Evolutionary conservation across 148 eudicot genomes (phyloP).

Genomic region (Dianthus caryophyllus): DNA sequence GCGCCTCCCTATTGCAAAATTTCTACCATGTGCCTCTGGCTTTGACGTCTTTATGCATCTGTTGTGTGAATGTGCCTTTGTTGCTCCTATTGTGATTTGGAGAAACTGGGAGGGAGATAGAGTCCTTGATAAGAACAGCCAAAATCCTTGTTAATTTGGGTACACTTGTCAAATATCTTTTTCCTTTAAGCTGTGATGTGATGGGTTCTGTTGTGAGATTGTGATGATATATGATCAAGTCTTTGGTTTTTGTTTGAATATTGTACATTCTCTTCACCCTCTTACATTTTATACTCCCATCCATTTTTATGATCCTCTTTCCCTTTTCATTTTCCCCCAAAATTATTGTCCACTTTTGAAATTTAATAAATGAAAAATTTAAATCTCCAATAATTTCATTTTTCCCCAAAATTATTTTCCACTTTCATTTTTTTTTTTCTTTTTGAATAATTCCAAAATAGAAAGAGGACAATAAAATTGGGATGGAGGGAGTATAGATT

Average conservation of each 20-base stretch:
- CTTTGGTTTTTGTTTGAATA: not conserved
- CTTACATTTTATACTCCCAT: not conserved
- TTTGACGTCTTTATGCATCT: not conserved
- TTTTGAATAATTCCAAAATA: too few relatives aligned
- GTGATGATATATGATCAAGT: not conserved
- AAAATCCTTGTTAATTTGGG: not conserved
- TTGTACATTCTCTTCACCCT: not conserved
- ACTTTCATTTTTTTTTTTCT: too few relatives aligned
- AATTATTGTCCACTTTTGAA: too few relatives aligned
- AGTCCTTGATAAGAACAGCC: not conserved
- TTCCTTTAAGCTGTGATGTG: not conserved
- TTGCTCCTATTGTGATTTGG: not conserved
- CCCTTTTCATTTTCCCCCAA: too few relatives aligned
- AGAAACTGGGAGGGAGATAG: not conserved
- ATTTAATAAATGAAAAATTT: too few relatives aligned
- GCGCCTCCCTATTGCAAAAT: not conserved
- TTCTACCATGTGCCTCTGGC: not conserved
- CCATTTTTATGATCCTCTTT: too few relatives aligned
- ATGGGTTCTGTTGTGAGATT: not conserved
- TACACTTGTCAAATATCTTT: not conserved
- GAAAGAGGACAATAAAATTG: too few relatives aligned
- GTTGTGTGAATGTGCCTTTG: constrained; percentile 1
- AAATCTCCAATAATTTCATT: too few relatives aligned
- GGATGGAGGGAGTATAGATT: too few relatives aligned
- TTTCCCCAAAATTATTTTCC: too few relatives aligned